A percentile compares a stretch with the other conserved stretches of the same genome.
Conservation (phyloP, 306 rosid genomes). For the Pachyrhizus erosus region DNA sequence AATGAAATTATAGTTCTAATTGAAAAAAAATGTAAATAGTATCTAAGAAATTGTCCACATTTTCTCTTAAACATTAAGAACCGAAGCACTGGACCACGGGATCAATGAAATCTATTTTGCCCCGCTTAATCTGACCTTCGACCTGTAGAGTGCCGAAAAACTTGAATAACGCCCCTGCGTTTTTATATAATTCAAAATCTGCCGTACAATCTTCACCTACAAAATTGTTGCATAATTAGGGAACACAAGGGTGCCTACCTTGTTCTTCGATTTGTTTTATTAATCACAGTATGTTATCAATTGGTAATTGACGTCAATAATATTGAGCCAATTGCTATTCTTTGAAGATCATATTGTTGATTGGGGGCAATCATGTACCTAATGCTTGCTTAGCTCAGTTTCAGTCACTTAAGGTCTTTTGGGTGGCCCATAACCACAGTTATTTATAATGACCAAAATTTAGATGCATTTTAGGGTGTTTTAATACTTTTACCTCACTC, state of each 20-base stretch:
- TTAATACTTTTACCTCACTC: no score
- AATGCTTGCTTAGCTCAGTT: not conserved
- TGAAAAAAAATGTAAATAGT: no score
- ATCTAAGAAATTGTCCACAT: no score
- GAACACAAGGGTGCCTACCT: not conserved
- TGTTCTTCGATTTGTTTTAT: not conserved
- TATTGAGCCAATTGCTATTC: no score
- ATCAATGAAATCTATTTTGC: not conserved
- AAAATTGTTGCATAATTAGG: not conserved
- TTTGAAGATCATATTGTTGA: not conserved
- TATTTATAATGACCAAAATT: no score
- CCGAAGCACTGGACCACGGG: no score
- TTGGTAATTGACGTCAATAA: not conserved
- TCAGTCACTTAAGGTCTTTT: no score
- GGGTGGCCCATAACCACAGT: no score
- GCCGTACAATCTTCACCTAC: not conserved
- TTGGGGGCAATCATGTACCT: not conserved
- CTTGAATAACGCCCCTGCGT: not conserved
- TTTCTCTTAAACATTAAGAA: no score
- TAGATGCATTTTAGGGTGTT: no score
- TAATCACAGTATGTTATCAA: not conserved
- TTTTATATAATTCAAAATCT: not conserved
- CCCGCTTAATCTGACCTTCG: slow-evolving; percentile 16
- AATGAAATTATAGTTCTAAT: no score
- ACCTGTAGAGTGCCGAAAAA: slow-evolving; percentile 35